phyloP scores from a whole-genome alignment of 2,329 filamentous ascomycete species.

The Diaporthe australafricana region DNA sequence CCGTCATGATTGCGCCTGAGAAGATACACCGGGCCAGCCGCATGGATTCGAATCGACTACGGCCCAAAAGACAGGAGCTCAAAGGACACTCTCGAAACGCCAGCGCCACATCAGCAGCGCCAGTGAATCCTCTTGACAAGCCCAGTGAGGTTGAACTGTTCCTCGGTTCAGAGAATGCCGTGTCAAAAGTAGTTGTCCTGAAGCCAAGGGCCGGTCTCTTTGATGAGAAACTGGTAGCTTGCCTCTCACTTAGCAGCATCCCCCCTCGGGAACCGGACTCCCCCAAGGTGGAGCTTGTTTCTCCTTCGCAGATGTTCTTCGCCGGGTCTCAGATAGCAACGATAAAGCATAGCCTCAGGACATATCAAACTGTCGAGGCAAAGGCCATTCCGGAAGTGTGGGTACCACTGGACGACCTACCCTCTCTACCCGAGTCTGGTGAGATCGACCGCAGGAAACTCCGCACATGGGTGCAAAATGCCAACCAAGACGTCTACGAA shows the following conservation, averaged over 20 bases:
- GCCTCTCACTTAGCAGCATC: constrained; percentile 54
- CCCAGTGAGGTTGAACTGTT: constrained; percentile 52
- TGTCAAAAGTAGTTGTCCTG: constrained; percentile 56
- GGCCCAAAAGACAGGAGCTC: constrained; percentile 27
- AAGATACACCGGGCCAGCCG: constrained; percentile 42
- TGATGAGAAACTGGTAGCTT: constrained; percentile 61
- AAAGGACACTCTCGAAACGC: constrained; percentile 40
- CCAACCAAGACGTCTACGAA: constrained; percentile 58
- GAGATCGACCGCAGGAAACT: constrained; percentile 56
- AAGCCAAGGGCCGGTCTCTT: constrained; percentile 62
- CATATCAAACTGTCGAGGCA: constrained; percentile 49
- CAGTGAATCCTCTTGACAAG: constrained; percentile 36
- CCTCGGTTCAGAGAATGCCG: constrained; percentile 52
- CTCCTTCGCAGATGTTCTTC: constrained; percentile 52
- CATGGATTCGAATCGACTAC: constrained; percentile 39
- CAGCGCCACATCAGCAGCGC: constrained; percentile 36
- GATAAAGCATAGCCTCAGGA: constrained; percentile 51
- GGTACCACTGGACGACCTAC: constrained; percentile 60
- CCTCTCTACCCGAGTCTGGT: constrained; percentile 50
- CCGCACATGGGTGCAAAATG: constrained; percentile 66
- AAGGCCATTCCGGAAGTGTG: constrained; percentile 58
- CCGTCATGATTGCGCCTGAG: constrained; percentile 42
- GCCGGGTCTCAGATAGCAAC: constrained; percentile 55
- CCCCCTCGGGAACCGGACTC: constrained; percentile 44
- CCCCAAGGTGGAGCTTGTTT: constrained; percentile 50